Evolutionary conservation across 345 rosid genomes (phyloP), one percentile per base, ranked within the genome.

Genomic region (Bruguiera sexangula): DNA sequence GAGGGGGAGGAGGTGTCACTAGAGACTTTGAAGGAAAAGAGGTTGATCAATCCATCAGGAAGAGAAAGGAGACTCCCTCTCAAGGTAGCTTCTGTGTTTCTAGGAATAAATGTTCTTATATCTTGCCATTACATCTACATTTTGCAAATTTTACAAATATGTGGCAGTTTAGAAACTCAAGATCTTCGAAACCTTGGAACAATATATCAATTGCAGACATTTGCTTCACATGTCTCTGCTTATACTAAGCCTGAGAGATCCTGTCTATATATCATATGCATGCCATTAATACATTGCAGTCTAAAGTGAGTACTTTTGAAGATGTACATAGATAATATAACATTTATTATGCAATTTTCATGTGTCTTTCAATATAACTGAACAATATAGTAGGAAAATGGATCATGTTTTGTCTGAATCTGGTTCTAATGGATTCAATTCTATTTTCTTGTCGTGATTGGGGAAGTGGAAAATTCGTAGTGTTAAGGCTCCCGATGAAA

Each of bases 41-140:
- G 93, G 63, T 81, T 94, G 81, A 94, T 94, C 62, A 94, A 91
- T 65, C 98, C 97, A 68, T 89, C 98, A 19, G 97, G 98, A 73
- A 86, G 97, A 73, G 98, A 94, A 82, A 84, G 92, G 77, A 89
- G 69, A 70, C 97, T 91, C n/a, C 96, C 98, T 67, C 69, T 91
- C 26, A 95, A 91, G 99, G 99, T 91, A 74, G 6, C 9, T 55
- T 24, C 43, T 26, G 6, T 63, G 31, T 62, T 34, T 39, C 20
- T 43, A 82, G 83, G 73, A 75, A 71, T 89, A 82, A 75, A 85
- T 91, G 65, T 79, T 94, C 26, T 3, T 50, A 15, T 10, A 1
- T 51, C 9, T 30, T 21, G 1, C 1, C 32, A 32, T 36, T n/a
- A 1, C 15, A 37, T 20, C 21, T 63, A 43, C 32, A 29, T 70